Base-by-base conservation (phyloP, 2,329 filamentous ascomycete genomes). In the Colletotrichum sp. region DNA sequence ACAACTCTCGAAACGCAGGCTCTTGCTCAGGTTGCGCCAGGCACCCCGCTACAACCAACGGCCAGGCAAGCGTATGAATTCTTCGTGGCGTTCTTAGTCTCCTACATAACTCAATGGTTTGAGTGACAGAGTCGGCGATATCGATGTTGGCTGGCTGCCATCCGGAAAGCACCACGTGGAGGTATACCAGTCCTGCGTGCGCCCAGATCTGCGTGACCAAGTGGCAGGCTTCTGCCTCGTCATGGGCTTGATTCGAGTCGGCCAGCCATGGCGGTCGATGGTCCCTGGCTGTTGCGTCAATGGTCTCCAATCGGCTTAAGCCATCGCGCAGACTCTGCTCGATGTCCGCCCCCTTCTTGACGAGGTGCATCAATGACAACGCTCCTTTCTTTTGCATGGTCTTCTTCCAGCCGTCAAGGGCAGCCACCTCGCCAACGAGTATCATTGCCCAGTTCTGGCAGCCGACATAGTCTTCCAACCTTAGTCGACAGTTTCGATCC, bases 351-450 rank as follows among this genome's bases (percentile, higher is more conserved):
- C 62, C 71, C 6, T 66, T 56, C n/a, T 81, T 78, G 10, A 89
- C 82, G 5, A 91, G 83, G 69, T 89, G 85, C 6, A 81, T 78
- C 62, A 85, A 81, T 9, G 88, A 88, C 2, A 91, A 81, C 0
- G 83, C 84, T 7, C 87, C 87, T 58, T 58, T 58, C 16, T 58
- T 58, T 6, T 58, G 55, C 55, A 58, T 58, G 6, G 86, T 81
- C 78, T 87, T 87, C 82, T 92, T 93, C 87, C 89, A 91, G 1
- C 87, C 84, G 64, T 90, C 87, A 7, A 93, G 84, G 1, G 85
- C 81, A 9, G 90, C 84, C 56, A 91, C 87, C 24, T 90, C 87
- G 15, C 87, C 88, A 52, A 93, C 86, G 18, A 87, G 83, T 61
- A 89, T 81, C 58, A 93, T 78, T 1, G 87, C 87, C 89, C 89